A percentile compares a stretch with the other conserved stretches of the same genome.
Conservation (phyloP, 1,139 yeast species). For the Scheffersomyces segobiensis region DNA sequence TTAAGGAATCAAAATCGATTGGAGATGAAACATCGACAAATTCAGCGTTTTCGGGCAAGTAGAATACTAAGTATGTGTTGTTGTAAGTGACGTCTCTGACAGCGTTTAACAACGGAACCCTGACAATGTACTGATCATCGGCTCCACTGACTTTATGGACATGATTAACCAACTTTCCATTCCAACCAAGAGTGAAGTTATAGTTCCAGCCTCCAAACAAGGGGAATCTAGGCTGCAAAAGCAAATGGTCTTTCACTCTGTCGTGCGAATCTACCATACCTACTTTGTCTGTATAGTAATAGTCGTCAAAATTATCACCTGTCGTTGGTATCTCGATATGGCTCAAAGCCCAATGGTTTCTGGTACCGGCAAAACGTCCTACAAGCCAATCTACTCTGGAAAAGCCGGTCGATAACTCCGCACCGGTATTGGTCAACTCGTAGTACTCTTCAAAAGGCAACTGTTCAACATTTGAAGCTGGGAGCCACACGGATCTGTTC, state of each 20-base stretch:
- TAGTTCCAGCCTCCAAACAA: slow-evolving; percentile 95
- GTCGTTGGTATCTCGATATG: slow-evolving; percentile 58
- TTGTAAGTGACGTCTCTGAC: slow-evolving; percentile 70
- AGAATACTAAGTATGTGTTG: slow-evolving; percentile 58
- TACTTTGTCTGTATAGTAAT: slow-evolving; percentile 82
- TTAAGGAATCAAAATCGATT: slow-evolving; percentile 38
- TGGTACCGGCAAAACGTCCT: slow-evolving; percentile 43
- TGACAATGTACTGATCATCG: slow-evolving; percentile 59
- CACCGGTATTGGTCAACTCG: slow-evolving; percentile 76
- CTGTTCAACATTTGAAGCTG: slow-evolving; percentile 40
- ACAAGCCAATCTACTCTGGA: slow-evolving; percentile 76
- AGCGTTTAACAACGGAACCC: slow-evolving; percentile 74
- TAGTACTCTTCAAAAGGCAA: slow-evolving; percentile 77
- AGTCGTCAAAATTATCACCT: slow-evolving; percentile 50
- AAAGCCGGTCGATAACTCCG: slow-evolving; percentile 66
- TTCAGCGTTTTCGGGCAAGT: slow-evolving; percentile 87
- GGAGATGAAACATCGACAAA: slow-evolving; percentile 62
- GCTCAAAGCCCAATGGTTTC: slow-evolving; percentile 50
- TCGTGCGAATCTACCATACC: slow-evolving; percentile 91
- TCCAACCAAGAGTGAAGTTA: slow-evolving; percentile 95
- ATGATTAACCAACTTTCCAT: slow-evolving; percentile 54
- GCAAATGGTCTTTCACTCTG: slow-evolving; percentile 47
- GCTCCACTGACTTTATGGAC: slow-evolving; percentile 42
- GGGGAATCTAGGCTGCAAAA: slow-evolving; percentile 86
- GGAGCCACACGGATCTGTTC: slow-evolving; percentile 75